Base-by-base conservation (phyloP, 2,329 filamentous ascomycete species). In the Trichoderma semiorbis region DNA sequence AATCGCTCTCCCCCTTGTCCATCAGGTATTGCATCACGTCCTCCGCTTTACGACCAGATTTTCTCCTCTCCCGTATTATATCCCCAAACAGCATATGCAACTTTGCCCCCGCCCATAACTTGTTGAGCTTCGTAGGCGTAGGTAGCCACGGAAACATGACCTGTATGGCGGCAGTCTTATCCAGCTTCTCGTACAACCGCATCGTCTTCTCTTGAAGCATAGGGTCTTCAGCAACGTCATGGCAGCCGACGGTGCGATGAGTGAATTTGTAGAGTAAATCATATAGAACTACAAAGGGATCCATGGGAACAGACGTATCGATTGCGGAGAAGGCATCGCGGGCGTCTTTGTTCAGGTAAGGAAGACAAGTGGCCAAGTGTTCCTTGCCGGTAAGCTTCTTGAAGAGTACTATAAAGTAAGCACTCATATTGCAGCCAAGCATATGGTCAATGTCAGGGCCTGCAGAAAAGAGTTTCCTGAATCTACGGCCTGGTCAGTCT, bases 211-310 rank as follows among this genome's bases (percentile, higher is more conserved):
- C 78, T 3, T 87, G 75, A 24, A 86, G 75, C 7, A 73, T 74
- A 0, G 81, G 80, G 64, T 86, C 80, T 3, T 86, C 80, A 16
- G 86, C 87, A 30, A 90, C 84, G 55, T 90, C 88, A 36, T 84
- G 80, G 66, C 83, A 83, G 7, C 85, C 87, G 1, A 89, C 81
- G 5, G 83, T 86, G 14, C 88, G 84, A 80, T 89, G 88, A 5
- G 86, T 89, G n/a, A 90, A 81, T 75, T 85, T 82, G 77, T 86
- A 90, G 1, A 89, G 82, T 69, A 87, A 80, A 7, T 80, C 77
- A 75, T 88, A 88, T 61, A 89, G 80, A 75, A 82, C 82, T 43
- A 87, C 82, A 75, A 89, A 89, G 0, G 87, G 87, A 73, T 89
- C 83, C 8, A 85, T 11, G 16, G 72, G 57, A 7, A 18, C 34